Conservation (phyloP, 805 yeast genomes). For the Candida taoyuanica region DNA sequence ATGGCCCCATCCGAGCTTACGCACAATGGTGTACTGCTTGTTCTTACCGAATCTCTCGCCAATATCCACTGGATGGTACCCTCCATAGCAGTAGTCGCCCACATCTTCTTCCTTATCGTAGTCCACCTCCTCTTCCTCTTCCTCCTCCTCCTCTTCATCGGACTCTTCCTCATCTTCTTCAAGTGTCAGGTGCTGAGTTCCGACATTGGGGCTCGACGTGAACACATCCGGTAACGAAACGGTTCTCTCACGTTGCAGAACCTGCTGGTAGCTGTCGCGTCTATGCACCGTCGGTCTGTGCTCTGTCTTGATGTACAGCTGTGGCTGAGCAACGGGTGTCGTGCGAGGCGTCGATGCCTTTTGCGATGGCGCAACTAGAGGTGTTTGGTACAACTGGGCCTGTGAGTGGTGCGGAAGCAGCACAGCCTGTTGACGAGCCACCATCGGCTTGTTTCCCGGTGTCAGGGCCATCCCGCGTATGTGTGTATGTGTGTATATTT, state of each 20-base stretch:
- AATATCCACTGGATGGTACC: conserved; percentile 58
- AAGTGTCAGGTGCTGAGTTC: background rate
- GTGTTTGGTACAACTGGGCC: background rate
- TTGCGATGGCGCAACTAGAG: background rate
- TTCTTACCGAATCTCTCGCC: conserved; percentile 49
- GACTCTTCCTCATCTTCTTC: conserved; percentile 3
- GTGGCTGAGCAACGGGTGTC: conserved; percentile 3
- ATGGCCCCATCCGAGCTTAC: conserved; percentile 71
- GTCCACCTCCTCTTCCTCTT: conserved; percentile 37
- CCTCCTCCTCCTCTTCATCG: conserved; percentile 9
- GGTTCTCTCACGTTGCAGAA: conserved; percentile 3
- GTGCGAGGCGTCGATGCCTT: conserved; percentile 6
- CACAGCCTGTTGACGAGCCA: background rate
- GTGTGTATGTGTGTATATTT: too few species aligned
- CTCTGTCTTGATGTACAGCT: conserved; percentile 16
- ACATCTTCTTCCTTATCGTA: conserved; percentile 42
- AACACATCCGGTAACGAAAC: background rate
- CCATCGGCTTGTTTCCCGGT: background rate
- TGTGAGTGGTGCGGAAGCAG: background rate
- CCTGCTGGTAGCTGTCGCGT: conserved; percentile 12
- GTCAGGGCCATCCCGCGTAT: background rate
- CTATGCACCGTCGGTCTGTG: conserved; percentile 19
- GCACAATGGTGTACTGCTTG: conserved; percentile 41
- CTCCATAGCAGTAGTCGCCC: conserved; percentile 53
- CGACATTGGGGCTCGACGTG: background rate